Base-by-base conservation (phyloP, 1,284 basidiomycete genomes). In the Athelia sp. region DNA sequence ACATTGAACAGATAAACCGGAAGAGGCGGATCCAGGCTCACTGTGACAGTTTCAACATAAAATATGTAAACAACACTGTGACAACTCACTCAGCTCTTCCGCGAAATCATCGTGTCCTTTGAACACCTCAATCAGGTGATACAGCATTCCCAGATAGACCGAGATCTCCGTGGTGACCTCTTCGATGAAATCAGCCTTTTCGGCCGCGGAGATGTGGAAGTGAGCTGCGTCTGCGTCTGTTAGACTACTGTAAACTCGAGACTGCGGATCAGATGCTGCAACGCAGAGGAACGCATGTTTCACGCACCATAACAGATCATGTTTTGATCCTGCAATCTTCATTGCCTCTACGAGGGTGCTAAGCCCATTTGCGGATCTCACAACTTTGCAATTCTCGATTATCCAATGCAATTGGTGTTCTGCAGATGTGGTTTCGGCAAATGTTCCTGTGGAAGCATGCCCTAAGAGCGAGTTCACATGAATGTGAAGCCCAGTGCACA, bases 401-500 rank as follows among this genome's bases (percentile, higher is more conserved):
- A 99, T 90, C 89, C 94, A 96, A 56, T 95, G 90, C 42, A 99
- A 70, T 65, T 99, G 97, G 64, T 97, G 87, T 59, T 97, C 93
- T 0, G 93, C 88, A 26, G 91, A 92, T 4, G 81, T 81, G 0
- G 93, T 94, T 66, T 97, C 93, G 2, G 83, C 88, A 63, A 98
- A 99, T 10, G 87, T 87, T 43, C 96, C 94, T 97, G 62, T 56
- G 58, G 35, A 61, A 61, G 24, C 62, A 61, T 55, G 24, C 40
- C 48, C 14, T 10, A 44, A 49, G 46, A 50, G 13, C 56, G 52
- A 55, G 21, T 18, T 45, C 19, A 48, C 52, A 40, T 36, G 36
- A 43, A 43, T 45, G 50, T 32, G 50, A 48, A 51, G 4, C 6
- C 45, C 34, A 53, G 51, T 34, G 50, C 68, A 50, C 49, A 91